Evolutionary conservation across 441 rosid genomes (phyloP), one percentile per base, ranked within the genome.

Genomic region (Gossypium lobatum): DNA sequence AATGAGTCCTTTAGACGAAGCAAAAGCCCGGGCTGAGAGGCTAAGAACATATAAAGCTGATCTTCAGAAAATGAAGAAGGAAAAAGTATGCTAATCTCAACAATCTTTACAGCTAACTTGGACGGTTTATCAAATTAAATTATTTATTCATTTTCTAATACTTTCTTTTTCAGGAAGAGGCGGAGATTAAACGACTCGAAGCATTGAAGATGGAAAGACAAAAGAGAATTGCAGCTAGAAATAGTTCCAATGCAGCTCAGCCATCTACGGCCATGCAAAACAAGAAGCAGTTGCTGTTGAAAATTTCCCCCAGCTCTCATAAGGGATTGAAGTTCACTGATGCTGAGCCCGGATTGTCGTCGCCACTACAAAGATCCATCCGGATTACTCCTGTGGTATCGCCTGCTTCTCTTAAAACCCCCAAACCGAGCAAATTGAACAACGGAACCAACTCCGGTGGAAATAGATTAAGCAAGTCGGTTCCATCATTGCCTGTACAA

Each of bases 151-250:
- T 55, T 58, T 71, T 81, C 59, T 17, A 16, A 5, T 14, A 34
- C 9, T 71, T 34, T 3, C 23, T 8, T 78, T 81, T 58, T 18
- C 83, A 95, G 99, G 98, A 95, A 82, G 95, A 87, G 77, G 97
- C 86, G 74, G 90, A 91, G 77, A 82, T 66, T 61, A 93, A 80
- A 75, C 91, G 99, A 42, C 83, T 95, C 10, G 98, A 91, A 80
- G 88, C 88, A 69, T 85, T 95, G 82, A 95, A 90, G 82, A 69
- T 88, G 61, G 94, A 86, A 80, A 93, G 99, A 83, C 95, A 96
- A 80, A 92, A 96, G 85, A 83, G 99, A 81, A 96, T 96, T 74
- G 91, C 98, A 74, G 86, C 97, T 16, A 87, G 88, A 81, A 85
- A 88, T 54, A 80, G 87, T 77, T 79, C 94, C 23, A 61, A 72